Conservation (phyloP, 2,329 filamentous ascomycete genomes). For the Parastagonospora nodorum region DNA sequence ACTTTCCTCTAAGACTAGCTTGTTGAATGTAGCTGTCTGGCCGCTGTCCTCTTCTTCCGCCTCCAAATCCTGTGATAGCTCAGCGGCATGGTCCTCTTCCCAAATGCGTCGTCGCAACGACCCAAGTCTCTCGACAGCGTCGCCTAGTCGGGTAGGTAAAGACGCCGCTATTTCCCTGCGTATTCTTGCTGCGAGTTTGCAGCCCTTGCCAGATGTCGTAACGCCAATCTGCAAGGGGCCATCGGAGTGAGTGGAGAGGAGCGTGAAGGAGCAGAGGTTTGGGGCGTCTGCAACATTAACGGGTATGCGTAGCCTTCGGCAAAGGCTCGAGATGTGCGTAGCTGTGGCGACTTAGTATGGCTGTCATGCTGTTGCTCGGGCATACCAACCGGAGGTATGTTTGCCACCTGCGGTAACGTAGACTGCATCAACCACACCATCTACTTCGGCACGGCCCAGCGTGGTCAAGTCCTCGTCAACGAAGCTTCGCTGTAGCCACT, state of each 20-base stretch:
- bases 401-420: slow-evolving; percentile 73
- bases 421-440: slow-evolving; percentile 82
- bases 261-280: slow-evolving; percentile 82
- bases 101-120: slow-evolving; percentile 50
- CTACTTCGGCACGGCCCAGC: slow-evolving; percentile 80
- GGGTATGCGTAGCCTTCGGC: slow-evolving; percentile 80
- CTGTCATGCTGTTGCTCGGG: not conserved
- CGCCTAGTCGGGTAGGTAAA: slow-evolving; percentile 75
- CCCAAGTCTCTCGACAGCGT: slow-evolving; percentile 78
- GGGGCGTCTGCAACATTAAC: slow-evolving; percentile 92
- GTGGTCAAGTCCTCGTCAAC: slow-evolving; percentile 72
- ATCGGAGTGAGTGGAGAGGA: slow-evolving; percentile 87
- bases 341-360: slow-evolving; percentile 50
- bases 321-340: slow-evolving; percentile 72
- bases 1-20: slow-evolving; percentile 75
- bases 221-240: slow-evolving; percentile 94
- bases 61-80: slow-evolving; percentile 51
- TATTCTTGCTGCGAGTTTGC: slow-evolving; percentile 89
- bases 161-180: slow-evolving; percentile 83
- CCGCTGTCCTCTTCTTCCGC: slow-evolving; percentile 68
- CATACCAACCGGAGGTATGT: slow-evolving; percentile 52
- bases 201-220: slow-evolving; percentile 92
- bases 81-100: slow-evolving; percentile 57
- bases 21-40: slow-evolving; percentile 84
- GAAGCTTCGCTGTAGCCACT: slow-evolving; percentile 71